phyloP scores from a whole-genome alignment of 495 filamentous ascomycete genomes.

The Aspergillus ostianus region DNA sequence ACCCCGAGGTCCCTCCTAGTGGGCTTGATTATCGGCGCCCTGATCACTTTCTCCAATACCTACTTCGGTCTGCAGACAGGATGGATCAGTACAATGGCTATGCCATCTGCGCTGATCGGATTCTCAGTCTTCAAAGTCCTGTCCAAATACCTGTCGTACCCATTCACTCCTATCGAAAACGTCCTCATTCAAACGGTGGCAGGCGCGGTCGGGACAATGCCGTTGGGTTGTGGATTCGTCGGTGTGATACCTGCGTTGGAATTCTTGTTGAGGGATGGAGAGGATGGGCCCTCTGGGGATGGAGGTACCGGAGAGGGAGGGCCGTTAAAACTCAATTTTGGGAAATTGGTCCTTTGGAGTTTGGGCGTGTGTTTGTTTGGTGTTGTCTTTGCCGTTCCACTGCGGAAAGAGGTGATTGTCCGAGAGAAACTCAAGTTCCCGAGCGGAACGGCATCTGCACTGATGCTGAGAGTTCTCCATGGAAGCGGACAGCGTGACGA shows the following conservation, averaged over 20 bases:
- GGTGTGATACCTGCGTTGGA: conserved; percentile 91
- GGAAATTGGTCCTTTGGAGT: conserved; percentile 83
- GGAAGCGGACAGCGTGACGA: conserved; percentile 48
- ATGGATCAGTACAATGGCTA: conserved; percentile 82
- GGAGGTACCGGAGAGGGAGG: conserved; percentile 63
- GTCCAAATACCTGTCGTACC: conserved; percentile 63
- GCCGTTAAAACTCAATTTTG: conserved; percentile 66
- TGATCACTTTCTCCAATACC: conserved; percentile 95
- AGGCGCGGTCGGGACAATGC: conserved; percentile 94
- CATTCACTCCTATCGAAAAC: conserved; percentile 94
- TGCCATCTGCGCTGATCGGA: conserved; percentile 94
- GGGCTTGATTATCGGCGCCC: conserved; percentile 77
- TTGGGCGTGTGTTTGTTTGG: conserved; percentile 93
- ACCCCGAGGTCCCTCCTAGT: conserved; percentile 77
- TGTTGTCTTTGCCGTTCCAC: conserved; percentile 90
- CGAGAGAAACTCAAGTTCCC: conserved; percentile 91
- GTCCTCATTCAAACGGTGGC: conserved; percentile 97
- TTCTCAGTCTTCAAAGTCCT: conserved; percentile 91
- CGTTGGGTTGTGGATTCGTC: conserved; percentile 92
- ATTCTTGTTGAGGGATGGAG: conserved; percentile 71
- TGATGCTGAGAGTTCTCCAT: conserved; percentile 88
- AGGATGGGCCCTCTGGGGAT: conserved; percentile 52
- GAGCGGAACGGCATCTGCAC: conserved; percentile 88
- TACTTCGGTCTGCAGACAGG: conserved; percentile 98
- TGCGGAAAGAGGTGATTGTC: conserved; percentile 85